Conservation (phyloP, 2,329 filamentous ascomycete species). For the Alternaria incomplexa region DNA sequence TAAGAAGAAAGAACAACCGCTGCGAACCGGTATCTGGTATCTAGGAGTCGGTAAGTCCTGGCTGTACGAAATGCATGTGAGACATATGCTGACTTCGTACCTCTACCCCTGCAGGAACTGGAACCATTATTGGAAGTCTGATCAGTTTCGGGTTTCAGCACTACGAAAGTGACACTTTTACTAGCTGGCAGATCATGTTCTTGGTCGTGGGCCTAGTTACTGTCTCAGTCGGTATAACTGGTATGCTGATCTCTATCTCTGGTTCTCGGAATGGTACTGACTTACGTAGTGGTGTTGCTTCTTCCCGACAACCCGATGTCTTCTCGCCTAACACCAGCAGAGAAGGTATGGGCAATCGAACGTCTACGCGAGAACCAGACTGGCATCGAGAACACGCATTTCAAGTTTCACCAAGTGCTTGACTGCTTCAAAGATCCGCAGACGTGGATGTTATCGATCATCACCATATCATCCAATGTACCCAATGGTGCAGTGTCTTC, state of each 20-base stretch:
- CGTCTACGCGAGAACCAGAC: conserved; percentile 55
- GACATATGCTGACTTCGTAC: not conserved
- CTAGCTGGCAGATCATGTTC: conserved; percentile 71
- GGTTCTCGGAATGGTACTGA: not conserved
- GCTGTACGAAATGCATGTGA: not conserved
- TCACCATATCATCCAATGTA: conserved; percentile 37
- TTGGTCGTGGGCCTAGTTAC: conserved; percentile 60
- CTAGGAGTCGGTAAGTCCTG: conserved; percentile 44
- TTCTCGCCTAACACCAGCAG: conserved; percentile 20
- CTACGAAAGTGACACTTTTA: conserved; percentile 55
- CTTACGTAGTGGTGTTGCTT: conserved; percentile 54
- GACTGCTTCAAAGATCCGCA: conserved; percentile 56
- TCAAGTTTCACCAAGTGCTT: conserved; percentile 53
- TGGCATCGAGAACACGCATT: conserved; percentile 58
- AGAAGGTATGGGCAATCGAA: conserved; percentile 43
- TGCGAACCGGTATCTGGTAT: conserved; percentile 52
- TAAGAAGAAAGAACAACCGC: conserved; percentile 66
- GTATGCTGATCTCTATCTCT: not conserved
- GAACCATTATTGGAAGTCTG: conserved; percentile 64
- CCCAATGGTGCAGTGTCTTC: conserved; percentile 50
- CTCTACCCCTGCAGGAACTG: conserved; percentile 50
- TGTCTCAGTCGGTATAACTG: conserved; percentile 35
- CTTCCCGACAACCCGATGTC: conserved; percentile 57
- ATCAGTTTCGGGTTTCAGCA: conserved; percentile 67
- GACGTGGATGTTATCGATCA: conserved; percentile 44